A percentile compares a stretch with the other conserved stretches of the same genome.
Conservation (phyloP, 306 rosid genomes). For the Ammopiptanthus mongolicus region DNA sequence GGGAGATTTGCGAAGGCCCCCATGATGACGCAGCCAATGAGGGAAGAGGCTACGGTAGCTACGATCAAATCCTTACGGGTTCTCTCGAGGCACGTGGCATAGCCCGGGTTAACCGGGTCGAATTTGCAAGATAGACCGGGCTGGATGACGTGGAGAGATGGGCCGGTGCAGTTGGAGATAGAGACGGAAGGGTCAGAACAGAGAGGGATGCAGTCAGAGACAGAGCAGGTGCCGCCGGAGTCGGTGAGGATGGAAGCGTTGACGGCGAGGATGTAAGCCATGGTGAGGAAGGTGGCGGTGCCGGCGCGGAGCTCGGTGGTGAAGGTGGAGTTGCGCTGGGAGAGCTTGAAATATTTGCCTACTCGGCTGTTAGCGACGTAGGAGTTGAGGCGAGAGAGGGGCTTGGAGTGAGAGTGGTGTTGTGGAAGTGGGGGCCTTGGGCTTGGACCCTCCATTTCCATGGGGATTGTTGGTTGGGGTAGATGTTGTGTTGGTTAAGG, state of each 20-base stretch:
- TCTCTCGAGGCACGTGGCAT: slow-evolving; percentile 55
- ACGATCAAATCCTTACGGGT: slow-evolving; percentile 80
- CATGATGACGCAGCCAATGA: slow-evolving; percentile 87
- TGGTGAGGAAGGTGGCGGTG: slow-evolving; percentile 93
- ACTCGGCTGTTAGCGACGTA: slow-evolving; percentile 43
- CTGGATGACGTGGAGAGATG: slow-evolving; percentile 36
- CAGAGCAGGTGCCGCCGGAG: slow-evolving; percentile 89
- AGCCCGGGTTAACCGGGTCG: slow-evolving; percentile 86
- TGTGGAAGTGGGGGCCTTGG: slow-evolving; percentile 29
- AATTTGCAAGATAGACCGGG: slow-evolving; percentile 68
- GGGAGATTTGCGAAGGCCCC: slow-evolving; percentile 93
- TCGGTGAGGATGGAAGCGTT: slow-evolving; percentile 93
- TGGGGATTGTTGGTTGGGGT: not conserved
- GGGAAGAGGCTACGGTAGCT: slow-evolving; percentile 78
- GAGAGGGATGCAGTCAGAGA: slow-evolving; percentile 76
- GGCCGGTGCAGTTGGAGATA: slow-evolving; percentile 38
- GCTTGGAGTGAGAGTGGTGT: slow-evolving; percentile 14
- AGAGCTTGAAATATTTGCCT: slow-evolving; percentile 75
- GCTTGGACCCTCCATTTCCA: slow-evolving; percentile 40
- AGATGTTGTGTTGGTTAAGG: not conserved
- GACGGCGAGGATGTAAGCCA: slow-evolving; percentile 98
- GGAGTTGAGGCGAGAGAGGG: slow-evolving; percentile 51
- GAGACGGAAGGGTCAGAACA: slow-evolving; percentile 64
- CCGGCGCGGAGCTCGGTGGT: slow-evolving; percentile 99
- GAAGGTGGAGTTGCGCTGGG: slow-evolving; percentile 75